A percentile compares a stretch with the other conserved stretches of the same genome.
Evolutionary conservation across 768 basidiomycete genomes (phyloP).

Genomic region (Lyophyllum decastes): DNA sequence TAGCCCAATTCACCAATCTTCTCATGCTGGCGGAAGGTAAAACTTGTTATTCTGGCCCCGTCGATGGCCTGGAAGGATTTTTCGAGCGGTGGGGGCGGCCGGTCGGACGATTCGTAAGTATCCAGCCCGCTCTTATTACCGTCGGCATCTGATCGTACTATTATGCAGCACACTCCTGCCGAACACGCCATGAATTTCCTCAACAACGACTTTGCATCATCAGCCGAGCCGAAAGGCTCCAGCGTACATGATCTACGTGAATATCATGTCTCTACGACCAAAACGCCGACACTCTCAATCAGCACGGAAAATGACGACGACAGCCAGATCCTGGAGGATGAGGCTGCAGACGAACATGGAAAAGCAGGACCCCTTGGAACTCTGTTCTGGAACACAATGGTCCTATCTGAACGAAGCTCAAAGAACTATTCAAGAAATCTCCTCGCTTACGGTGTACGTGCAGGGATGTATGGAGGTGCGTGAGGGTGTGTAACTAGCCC

Average conservation of each 20-base stretch:
- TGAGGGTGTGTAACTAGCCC: background rate
- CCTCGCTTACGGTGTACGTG: constrained; percentile 57
- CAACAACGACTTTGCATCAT: constrained; percentile 43
- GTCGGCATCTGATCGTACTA: constrained; percentile 19
- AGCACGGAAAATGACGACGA: background rate
- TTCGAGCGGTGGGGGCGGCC: constrained; percentile 41
- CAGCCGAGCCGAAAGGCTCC: constrained; percentile 17
- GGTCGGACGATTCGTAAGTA: constrained; percentile 35
- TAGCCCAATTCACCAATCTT: constrained; percentile 60
- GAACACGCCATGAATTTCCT: constrained; percentile 65
- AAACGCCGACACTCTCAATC: background rate
- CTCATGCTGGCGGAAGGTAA: constrained; percentile 58
- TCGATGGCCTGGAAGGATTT: constrained; percentile 39
- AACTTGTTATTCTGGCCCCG: constrained; percentile 42
- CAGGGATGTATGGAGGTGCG: constrained; percentile 54
- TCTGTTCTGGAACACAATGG: constrained; percentile 42
- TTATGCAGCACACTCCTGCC: constrained; percentile 46
- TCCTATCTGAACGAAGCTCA: constrained; percentile 46
- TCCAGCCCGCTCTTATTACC: background rate
- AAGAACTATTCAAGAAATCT: constrained; percentile 56
- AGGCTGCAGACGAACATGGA: constrained; percentile 17
- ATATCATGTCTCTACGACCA: constrained; percentile 31
- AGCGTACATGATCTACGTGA: constrained; percentile 31
- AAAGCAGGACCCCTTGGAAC: constrained; percentile 30
- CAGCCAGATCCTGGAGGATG: constrained; percentile 1